phyloP scores from a whole-genome alignment of 768 basidiomycete species.

The Holtermannia corniformis region DNA sequence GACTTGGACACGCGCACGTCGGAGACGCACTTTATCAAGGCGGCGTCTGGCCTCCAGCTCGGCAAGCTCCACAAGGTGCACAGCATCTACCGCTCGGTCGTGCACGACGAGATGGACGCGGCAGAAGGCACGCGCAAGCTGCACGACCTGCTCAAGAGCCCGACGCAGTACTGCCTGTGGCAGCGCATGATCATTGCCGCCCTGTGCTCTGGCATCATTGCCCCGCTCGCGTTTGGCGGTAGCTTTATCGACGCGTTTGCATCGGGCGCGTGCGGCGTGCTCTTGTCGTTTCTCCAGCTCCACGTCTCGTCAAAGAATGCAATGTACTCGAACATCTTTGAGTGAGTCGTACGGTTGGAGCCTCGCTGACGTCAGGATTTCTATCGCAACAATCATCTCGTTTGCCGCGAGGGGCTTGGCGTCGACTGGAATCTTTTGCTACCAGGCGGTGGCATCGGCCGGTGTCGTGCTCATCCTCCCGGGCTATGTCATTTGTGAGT shows the following conservation, averaged over 20 bases:
- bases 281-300: slow-evolving; percentile 63
- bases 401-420: slow-evolving; percentile 51
- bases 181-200: slow-evolving; percentile 62
- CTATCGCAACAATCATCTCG: slow-evolving; percentile 69
- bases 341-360: slow-evolving; percentile 49
- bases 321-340: slow-evolving; percentile 82
- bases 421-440: slow-evolving; percentile 33
- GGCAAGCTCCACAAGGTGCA: slow-evolving; percentile 34
- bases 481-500: slow-evolving; percentile 35
- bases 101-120: slow-evolving; percentile 36
- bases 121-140: slow-evolving; percentile 42
- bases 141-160: slow-evolving; percentile 53
- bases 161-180: slow-evolving; percentile 56
- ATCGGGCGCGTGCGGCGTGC: slow-evolving; percentile 46
- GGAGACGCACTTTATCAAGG: slow-evolving; percentile 35
- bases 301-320: slow-evolving; percentile 63
- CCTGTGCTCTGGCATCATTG: slow-evolving; percentile 63
- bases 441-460: slow-evolving; percentile 30
- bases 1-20: slow-evolving; percentile 35
- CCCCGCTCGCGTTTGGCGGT: slow-evolving; percentile 74
- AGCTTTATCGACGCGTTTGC: slow-evolving; percentile 47
- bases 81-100: slow-evolving; percentile 30
- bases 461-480: slow-evolving; percentile 35
- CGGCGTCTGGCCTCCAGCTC: slow-evolving; percentile 28
- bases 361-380: slow-evolving; percentile 51